phyloP scores from a whole-genome alignment of 306 rosid genomes.

The Clitoria ternatea region DNA sequence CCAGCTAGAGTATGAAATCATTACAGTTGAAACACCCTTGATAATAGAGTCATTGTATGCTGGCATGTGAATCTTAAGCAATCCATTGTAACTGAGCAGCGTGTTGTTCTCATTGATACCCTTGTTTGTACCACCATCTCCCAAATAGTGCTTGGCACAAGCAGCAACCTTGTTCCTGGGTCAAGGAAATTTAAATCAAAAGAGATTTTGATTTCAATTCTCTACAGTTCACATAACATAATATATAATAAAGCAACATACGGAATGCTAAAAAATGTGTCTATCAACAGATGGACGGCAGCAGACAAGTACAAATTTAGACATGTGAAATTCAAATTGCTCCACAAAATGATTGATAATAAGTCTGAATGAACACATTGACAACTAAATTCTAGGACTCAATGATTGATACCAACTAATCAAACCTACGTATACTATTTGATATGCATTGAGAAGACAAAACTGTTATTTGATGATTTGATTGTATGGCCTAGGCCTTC shows the following conservation, averaged over 20 bases:
- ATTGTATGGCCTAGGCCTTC: not conserved
- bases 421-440: not conserved
- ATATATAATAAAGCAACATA: not conserved
- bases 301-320: not conserved
- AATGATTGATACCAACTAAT: not conserved
- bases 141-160: slow-evolving; percentile 91
- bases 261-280: not conserved
- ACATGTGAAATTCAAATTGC: not conserved
- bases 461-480: not conserved
- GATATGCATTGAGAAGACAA: not conserved
- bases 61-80: slow-evolving; percentile 46
- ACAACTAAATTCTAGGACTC: not conserved
- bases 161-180: slow-evolving; percentile 85
- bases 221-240: not conserved
- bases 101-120: slow-evolving; percentile 95
- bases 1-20: slow-evolving; percentile 47
- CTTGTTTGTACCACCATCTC: slow-evolving; percentile 90
- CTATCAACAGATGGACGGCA: not conserved
- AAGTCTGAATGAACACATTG: not conserved
- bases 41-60: slow-evolving; percentile 38
- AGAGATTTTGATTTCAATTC: slow-evolving; percentile 3
- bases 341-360: not conserved
- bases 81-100: slow-evolving; percentile 44
- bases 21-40: slow-evolving; percentile 42
- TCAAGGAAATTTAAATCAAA: slow-evolving; percentile 13